These are phyloP conservation scores for Chlorella sp. DNA, from an alignment of 139 green algal genomes.

Conservation along the genomic window DNA sequence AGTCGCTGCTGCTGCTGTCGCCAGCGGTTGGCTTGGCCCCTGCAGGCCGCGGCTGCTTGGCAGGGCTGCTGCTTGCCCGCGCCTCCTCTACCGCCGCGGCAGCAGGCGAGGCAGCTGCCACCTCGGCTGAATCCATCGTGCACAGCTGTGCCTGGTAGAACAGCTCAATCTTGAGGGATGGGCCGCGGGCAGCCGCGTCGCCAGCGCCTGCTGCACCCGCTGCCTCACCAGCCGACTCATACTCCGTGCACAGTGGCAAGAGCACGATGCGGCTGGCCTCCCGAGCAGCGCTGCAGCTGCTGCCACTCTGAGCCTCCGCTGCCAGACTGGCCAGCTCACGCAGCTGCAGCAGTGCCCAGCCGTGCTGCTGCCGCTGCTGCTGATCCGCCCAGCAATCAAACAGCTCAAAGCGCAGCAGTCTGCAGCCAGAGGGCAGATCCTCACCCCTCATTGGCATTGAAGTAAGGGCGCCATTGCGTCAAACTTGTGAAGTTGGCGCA, in stretches of 20 bases:
- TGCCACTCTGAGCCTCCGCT: background rate
- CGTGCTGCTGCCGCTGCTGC: constrained; percentile 17
- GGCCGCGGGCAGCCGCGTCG: background rate
- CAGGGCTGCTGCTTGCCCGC: background rate
- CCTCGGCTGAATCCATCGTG: constrained; percentile 20
- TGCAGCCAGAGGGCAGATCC: constrained; percentile 12
- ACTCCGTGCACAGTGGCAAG: constrained; percentile 29
- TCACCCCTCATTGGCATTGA: too few species aligned
- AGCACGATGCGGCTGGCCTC: background rate
- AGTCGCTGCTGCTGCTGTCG: background rate
- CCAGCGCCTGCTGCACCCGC: background rate
- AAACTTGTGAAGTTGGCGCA: too few species aligned
- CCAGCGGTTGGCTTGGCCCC: background rate
- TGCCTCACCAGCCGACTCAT: background rate
- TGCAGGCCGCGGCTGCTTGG: background rate
- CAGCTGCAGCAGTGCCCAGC: constrained; percentile 20
- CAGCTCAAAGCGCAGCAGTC: constrained; percentile 28
- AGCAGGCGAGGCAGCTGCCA: background rate
- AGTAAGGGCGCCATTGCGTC: background rate
- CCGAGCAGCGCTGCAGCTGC: too few species aligned
- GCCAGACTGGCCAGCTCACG: constrained; percentile 4
- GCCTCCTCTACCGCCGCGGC: background rate
- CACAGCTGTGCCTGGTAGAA: constrained; percentile 4
- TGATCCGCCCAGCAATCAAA: constrained; percentile 24
- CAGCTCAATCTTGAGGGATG: constrained; percentile 13